A percentile compares a stretch with the other conserved stretches of the same genome.
Evolutionary conservation across 345 rosid genomes (phyloP).

Genomic region (Melaleuca alternifolia): DNA sequence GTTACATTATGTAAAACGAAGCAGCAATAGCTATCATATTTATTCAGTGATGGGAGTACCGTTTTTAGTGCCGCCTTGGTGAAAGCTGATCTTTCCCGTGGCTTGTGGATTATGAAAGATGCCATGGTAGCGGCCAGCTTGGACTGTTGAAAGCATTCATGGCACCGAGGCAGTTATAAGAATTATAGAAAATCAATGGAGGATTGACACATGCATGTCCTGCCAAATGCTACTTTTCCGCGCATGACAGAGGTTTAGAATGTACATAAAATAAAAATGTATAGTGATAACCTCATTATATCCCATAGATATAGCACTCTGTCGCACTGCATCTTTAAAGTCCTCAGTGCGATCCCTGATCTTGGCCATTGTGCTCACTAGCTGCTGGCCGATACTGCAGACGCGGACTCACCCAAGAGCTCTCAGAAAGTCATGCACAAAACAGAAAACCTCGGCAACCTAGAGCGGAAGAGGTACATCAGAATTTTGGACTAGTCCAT

Average conservation of each 20-base stretch:
- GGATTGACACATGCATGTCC: not conserved
- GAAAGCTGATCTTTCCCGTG: constrained; percentile 49
- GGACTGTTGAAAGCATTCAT: constrained; percentile 19
- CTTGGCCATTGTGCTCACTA: constrained; percentile 36
- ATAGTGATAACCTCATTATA: constrained; percentile 35
- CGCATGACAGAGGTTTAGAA: not conserved
- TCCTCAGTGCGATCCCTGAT: constrained; percentile 74
- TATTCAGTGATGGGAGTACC: constrained; percentile 13
- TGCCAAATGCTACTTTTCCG: not conserved
- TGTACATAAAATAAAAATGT: not conserved
- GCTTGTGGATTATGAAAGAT: constrained; percentile 74
- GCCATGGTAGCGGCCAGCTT: constrained; percentile 76
- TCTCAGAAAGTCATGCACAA: not conserved
- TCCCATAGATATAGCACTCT: constrained; percentile 47
- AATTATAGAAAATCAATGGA: not conserved
- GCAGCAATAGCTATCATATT: not conserved
- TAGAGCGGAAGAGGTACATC: not conserved
- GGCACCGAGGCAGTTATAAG: not conserved
- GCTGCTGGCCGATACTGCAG: not conserved
- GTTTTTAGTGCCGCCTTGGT: constrained; percentile 59
- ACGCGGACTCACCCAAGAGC: not conserved
- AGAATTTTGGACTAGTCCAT: not conserved
- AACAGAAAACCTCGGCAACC: not conserved
- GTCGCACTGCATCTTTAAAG: constrained; percentile 71
- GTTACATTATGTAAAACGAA: not conserved